Base-by-base conservation (phyloP, 805 yeast species). In the Komagataella ulmi region DNA sequence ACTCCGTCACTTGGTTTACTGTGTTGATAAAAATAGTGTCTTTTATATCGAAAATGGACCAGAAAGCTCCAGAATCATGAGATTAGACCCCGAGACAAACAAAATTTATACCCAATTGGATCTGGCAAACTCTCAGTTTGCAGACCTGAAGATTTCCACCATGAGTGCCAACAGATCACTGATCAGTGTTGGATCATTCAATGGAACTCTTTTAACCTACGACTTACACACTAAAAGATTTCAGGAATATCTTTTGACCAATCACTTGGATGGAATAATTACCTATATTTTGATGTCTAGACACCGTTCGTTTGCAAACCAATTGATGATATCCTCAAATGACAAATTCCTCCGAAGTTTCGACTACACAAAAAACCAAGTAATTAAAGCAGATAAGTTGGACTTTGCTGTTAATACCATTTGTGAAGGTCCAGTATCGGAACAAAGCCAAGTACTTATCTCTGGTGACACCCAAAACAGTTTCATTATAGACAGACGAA, bases 321-420 rank as follows among this genome's bases (percentile, higher is more conserved):
- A 65, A 50, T 58, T 77, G 5, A 59, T 73, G 1, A 64, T 79
- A 17, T 75, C 82, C 1, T 73, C 80, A 14, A 80, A 80, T 60
- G 83, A 80, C 56, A 62, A 65, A 17, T 54, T 56, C 19, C 57
- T 80, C 24, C 62, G 80, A 21, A 58, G 62, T 3, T 64, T 74
- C 46, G 79, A 79, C 58, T 50, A 72, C 21, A 50, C 44, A 1
- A 59, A 61, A 7, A 57, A 54, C 53, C 50, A 52, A 51, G 53
- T 54, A 24, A 54, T 54, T 44, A 54, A 54, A 6, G 52, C 49
- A 24, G 52, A 51, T 44, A 49, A 52, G 14, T 67, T 71, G 48
- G 75, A 73, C 3, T 76, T 75, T 62, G 76, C 84, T 0, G 63
- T 76, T 7, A 81, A 80, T 58, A 71, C 80, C 53, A 60, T 76